Conservation (phyloP, 345 rosid genomes). For the Balakata baccata region DNA sequence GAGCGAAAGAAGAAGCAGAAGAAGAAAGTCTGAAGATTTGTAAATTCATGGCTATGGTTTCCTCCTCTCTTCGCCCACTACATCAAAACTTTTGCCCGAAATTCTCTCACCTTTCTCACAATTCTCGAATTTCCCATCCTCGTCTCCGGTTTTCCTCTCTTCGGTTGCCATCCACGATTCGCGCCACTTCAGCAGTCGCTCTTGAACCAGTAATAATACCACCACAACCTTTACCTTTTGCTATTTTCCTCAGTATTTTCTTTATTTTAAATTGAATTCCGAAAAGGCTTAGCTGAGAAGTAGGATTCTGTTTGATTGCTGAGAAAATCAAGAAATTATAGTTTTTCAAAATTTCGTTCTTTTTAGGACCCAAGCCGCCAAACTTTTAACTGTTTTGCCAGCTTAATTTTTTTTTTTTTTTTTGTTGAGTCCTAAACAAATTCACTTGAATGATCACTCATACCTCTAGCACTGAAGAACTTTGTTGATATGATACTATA, state of each 20-base stretch:
- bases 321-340: conserved; percentile 1
- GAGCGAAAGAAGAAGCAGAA: not conserved
- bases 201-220: conserved; percentile 38
- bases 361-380: not conserved
- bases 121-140: conserved; percentile 22
- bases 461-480: not conserved
- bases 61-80: conserved; percentile 28
- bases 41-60: conserved; percentile 41
- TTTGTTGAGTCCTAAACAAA: not conserved
- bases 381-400: not conserved
- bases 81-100: conserved; percentile 36
- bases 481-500: not conserved
- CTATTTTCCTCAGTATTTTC: not conserved
- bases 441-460: not conserved
- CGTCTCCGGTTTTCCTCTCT: conserved; percentile 36
- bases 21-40: not conserved
- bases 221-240: not conserved
- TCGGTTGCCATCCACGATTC: conserved; percentile 29
- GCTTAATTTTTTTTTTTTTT: not conserved
- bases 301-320: not conserved
- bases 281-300: not conserved
- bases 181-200: conserved; percentile 40
- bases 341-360: not conserved
- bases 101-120: conserved; percentile 30
- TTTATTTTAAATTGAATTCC: not conserved